A percentile compares a stretch with the other conserved stretches of the same genome.
Evolutionary conservation across 192 early-diverging fungal species (phyloP).

Genomic region (Haplosporangium gracile): DNA sequence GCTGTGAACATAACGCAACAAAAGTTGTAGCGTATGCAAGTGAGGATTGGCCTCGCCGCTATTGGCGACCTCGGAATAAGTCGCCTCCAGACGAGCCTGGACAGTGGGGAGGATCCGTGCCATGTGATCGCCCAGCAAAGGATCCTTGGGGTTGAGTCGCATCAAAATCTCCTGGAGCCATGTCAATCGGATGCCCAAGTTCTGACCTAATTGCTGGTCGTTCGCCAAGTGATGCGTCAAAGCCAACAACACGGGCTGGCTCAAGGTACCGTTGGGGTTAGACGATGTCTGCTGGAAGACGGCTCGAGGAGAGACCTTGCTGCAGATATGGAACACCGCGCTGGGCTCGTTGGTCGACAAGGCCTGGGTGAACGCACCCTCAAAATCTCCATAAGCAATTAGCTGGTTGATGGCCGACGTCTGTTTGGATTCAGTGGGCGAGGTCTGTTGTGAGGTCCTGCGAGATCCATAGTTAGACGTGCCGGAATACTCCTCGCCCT

Average conservation of each 20-base stretch:
- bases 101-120: slow-evolving; percentile 47
- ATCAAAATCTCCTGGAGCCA: slow-evolving; percentile 38
- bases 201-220: slow-evolving; percentile 45
- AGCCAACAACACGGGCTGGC: slow-evolving; percentile 61
- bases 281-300: slow-evolving; percentile 51
- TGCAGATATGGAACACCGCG: slow-evolving; percentile 51
- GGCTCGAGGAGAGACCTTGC: slow-evolving; percentile 48
- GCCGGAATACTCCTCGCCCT: slow-evolving; percentile 26
- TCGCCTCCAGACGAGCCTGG: slow-evolving; percentile 41
- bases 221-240: slow-evolving; percentile 58
- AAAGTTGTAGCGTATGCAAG: slow-evolving; percentile 27
- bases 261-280: slow-evolving; percentile 29
- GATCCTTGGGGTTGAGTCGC: slow-evolving; percentile 44
- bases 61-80: slow-evolving; percentile 32
- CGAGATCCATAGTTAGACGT: slow-evolving; percentile 40
- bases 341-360: slow-evolving; percentile 54
- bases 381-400: slow-evolving; percentile 49
- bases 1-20: slow-evolving; percentile 29
- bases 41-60: slow-evolving; percentile 30
- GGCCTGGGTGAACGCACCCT: slow-evolving; percentile 54
- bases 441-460: slow-evolving; percentile 44
- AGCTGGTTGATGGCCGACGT: slow-evolving; percentile 31
- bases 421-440: slow-evolving; percentile 41
- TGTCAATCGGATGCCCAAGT: slow-evolving; percentile 43
- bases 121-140: slow-evolving; percentile 45